Conservation (phyloP, 768 basidiomycete genomes). For the Suillus clintonianus region DNA sequence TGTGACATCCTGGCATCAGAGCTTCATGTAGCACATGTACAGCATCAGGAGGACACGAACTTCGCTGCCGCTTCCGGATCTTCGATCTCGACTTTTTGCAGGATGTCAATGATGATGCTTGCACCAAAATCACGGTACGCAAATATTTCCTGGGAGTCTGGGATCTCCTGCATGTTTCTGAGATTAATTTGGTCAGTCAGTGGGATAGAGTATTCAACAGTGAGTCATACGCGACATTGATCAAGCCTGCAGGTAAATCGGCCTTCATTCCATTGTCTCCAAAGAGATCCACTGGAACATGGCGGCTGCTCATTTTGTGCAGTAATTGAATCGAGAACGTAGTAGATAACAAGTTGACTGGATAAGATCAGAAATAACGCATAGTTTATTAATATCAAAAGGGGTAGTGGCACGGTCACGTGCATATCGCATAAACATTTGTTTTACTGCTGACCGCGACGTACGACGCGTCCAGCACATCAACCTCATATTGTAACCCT, state of each 20-base stretch:
- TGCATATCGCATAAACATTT: neutral
- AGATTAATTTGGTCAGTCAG: slow-evolving; percentile 1
- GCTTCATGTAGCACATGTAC: neutral
- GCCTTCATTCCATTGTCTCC: slow-evolving; percentile 73
- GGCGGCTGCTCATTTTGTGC: neutral
- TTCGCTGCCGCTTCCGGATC: slow-evolving; percentile 60
- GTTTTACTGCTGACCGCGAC: slow-evolving; percentile 7
- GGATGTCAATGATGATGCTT: slow-evolving; percentile 83
- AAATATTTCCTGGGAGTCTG: slow-evolving; percentile 95
- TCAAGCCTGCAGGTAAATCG: slow-evolving; percentile 50
- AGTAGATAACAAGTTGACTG: neutral
- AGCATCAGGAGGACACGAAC: slow-evolving; percentile 37
- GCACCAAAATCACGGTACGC: slow-evolving; percentile 66
- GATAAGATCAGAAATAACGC: neutral
- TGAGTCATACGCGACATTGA: slow-evolving; percentile 79
- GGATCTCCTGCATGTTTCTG: slow-evolving; percentile 79
- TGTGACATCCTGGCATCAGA: slow-evolving; percentile 34
- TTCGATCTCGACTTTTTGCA: slow-evolving; percentile 66
- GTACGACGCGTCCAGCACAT: slow-evolving; percentile 11
- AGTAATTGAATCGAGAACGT: neutral
- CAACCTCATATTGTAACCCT: slow-evolving; percentile 3
- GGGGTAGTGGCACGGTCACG: slow-evolving; percentile 1
- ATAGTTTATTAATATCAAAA: no score
- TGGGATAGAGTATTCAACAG: neutral
- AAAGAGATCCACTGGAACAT: slow-evolving; percentile 57